These are phyloP conservation scores for Filobasidium floriforme DNA, from an alignment of 768 basidiomycete species.

Conservation along the genomic window DNA sequence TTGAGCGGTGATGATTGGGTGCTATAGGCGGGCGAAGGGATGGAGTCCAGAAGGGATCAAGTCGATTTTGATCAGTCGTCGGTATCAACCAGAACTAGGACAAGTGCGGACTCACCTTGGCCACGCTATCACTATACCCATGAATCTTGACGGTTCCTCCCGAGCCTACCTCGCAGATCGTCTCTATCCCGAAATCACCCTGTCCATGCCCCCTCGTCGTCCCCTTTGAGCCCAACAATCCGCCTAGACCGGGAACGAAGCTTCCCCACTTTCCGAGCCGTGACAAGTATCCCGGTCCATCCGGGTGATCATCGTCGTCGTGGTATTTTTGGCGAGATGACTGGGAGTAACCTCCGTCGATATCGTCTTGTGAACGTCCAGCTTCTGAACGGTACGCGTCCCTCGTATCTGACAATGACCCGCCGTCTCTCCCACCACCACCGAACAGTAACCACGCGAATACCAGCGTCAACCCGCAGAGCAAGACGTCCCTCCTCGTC, in stretches of 20 bases:
- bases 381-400: neutral
- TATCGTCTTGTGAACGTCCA: constrained; percentile 5
- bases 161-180: neutral
- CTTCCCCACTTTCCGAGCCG: neutral
- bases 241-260: neutral
- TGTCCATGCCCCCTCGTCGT: neutral
- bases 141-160: neutral
- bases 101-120: neutral
- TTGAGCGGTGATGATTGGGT: neutral
- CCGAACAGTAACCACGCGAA: constrained; percentile 35
- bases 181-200: neutral
- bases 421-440: neutral
- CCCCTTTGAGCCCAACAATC: neutral
- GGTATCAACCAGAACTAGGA: constrained; percentile 4
- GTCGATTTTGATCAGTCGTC: neutral
- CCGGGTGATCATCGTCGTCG: constrained; percentile 6
- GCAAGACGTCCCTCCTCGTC: constrained; percentile 37
- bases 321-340: constrained; percentile 6
- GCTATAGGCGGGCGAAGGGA: neutral
- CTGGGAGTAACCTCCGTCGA: constrained; percentile 3
- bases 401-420: neutral
- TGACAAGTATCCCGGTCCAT: neutral
- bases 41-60: neutral
- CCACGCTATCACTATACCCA: constrained; percentile 16
- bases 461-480: constrained; percentile 36